These are phyloP conservation scores for Isabelozyma heimii DNA, from an alignment of 805 yeast genomes.

Conservation along the genomic window DNA sequence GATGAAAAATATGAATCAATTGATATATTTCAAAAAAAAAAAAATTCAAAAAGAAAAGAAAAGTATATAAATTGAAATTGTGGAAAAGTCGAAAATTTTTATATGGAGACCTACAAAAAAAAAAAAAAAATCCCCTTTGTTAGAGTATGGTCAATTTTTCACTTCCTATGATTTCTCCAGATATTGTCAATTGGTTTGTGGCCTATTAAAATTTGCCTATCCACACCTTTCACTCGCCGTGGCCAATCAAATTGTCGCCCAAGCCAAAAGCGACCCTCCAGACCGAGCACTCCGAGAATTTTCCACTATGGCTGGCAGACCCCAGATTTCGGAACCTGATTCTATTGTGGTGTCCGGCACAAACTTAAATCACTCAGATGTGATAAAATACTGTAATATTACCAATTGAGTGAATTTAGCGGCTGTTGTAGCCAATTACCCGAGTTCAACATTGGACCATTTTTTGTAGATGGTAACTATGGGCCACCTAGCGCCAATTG, in stretches of 20 bases:
- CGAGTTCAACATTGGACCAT: too few relatives aligned
- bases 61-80: background rate
- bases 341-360: background rate
- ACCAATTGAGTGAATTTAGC: background rate
- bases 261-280: background rate
- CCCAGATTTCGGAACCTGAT: background rate
- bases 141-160: background rate
- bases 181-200: background rate
- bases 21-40: background rate
- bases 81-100: background rate
- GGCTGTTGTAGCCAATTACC: background rate
- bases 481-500: too few relatives aligned
- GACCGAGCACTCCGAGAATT: background rate
- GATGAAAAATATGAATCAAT: conserved; percentile 3
- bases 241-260: background rate
- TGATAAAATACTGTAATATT: too few relatives aligned
- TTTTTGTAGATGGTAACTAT: too few relatives aligned
- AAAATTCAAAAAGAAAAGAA: background rate
- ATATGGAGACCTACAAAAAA: background rate
- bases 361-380: background rate
- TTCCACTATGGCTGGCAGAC: background rate
- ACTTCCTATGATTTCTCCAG: background rate
- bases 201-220: background rate
- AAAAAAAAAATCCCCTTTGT: background rate
- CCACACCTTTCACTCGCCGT: background rate